These are phyloP conservation scores for Paramecium caudatum DNA, from an alignment of 73 alveolate genomes.

Conservation along the genomic window DNA sequence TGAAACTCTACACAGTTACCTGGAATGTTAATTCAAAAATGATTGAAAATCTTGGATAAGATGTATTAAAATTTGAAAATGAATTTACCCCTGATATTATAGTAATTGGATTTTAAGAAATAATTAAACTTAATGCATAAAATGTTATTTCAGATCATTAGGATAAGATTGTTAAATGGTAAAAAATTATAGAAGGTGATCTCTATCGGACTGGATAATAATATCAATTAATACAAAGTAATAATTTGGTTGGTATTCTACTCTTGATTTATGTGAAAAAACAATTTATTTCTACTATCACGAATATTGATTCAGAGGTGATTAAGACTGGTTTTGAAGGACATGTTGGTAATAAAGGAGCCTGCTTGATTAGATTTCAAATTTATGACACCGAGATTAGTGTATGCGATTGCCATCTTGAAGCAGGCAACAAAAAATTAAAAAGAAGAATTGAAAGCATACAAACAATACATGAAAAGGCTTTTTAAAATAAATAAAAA, in stretches of 20 bases:
- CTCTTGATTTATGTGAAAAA: conserved; percentile 80
- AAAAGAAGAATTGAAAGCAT: conserved; percentile 81
- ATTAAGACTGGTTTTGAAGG: conserved; percentile 96
- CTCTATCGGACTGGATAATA: conserved; percentile 74
- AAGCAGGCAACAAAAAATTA: conserved; percentile 80
- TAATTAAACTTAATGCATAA: conserved; percentile 54
- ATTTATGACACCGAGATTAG: conserved; percentile 83
- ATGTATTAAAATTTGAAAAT: neutral
- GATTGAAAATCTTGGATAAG: neutral
- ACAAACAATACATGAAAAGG: conserved; percentile 75
- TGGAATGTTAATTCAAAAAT: conserved; percentile 52
- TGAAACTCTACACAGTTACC: neutral
- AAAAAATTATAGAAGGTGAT: conserved; percentile 20
- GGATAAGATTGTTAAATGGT: conserved; percentile 25
- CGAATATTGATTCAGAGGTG: conserved; percentile 74
- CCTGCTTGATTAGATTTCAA: conserved; percentile 86
- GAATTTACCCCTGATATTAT: conserved; percentile 42
- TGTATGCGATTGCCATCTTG: conserved; percentile 90
- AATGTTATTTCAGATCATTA: conserved; percentile 20
- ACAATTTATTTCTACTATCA: conserved; percentile 73
- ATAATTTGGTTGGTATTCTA: conserved; percentile 86
- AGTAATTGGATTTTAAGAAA: conserved; percentile 67
- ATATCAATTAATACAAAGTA: conserved; percentile 51
- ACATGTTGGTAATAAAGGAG: conserved; percentile 95
- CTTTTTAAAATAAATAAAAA: conserved; percentile 79